Conservation (phyloP, 164 flowering plant species). For the Nelumbo lutea region DNA sequence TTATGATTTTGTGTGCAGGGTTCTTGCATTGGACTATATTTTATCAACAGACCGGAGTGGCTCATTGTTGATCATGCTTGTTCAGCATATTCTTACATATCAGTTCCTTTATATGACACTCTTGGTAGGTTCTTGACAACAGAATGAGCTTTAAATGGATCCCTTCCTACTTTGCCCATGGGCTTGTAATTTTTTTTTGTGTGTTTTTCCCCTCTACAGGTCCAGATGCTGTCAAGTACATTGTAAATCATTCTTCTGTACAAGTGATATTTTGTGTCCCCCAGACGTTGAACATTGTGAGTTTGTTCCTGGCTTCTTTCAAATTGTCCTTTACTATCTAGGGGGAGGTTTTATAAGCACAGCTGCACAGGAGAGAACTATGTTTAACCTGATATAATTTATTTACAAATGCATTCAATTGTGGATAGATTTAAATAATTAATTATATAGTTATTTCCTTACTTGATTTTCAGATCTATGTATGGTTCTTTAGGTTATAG, state of each 20-base stretch:
- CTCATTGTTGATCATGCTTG: constrained; percentile 96
- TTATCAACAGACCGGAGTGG: constrained; percentile 98
- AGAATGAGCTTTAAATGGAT: constrained; percentile 1
- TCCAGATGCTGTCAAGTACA: constrained; percentile 87
- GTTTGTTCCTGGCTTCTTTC: constrained; percentile 20
- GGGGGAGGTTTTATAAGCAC: too few species aligned
- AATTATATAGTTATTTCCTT: too few species aligned
- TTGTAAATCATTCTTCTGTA: constrained; percentile 67
- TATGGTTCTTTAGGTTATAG: too few species aligned
- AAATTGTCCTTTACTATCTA: not conserved
- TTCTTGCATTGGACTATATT: constrained; percentile 74
- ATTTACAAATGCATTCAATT: too few species aligned
- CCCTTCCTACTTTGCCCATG: not conserved
- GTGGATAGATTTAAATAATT: too few species aligned
- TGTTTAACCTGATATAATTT: too few species aligned
- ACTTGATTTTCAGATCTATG: too few species aligned
- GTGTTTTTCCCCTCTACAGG: constrained; percentile 38
- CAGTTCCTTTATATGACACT: constrained; percentile 97
- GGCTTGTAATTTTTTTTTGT: not conserved
- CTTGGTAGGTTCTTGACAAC: constrained; percentile 52
- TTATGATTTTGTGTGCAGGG: constrained; percentile 42
- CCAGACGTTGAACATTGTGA: constrained; percentile 61
- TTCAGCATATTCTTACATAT: constrained; percentile 88
- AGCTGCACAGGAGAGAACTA: too few species aligned
- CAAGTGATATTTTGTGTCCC: constrained; percentile 87